Conservation (phyloP, 2,329 filamentous ascomycete species). For the Pyricularia grisea region DNA sequence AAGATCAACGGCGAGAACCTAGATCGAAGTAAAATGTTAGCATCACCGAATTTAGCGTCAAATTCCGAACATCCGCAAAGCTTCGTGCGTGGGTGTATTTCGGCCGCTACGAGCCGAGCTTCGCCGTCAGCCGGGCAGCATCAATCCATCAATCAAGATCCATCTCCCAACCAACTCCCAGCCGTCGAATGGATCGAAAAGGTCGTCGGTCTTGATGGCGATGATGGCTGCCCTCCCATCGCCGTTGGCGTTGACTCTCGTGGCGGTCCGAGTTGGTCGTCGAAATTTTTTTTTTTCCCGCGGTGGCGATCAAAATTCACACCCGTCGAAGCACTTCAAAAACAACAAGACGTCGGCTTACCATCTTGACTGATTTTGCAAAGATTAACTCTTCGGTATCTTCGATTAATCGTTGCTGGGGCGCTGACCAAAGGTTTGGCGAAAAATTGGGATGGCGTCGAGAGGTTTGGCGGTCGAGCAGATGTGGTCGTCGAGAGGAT, state of each 20-base stretch:
- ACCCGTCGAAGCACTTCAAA: not conserved
- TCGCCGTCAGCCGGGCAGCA: constrained; percentile 1
- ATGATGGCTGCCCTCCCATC: not conserved
- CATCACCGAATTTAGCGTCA: constrained; percentile 10
- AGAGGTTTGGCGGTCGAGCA: not conserved
- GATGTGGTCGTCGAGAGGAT: not conserved
- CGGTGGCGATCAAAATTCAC: not conserved
- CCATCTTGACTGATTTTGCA: constrained; percentile 56
- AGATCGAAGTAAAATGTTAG: constrained; percentile 33
- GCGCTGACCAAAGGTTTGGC: constrained; percentile 10
- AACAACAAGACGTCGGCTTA: constrained; percentile 31
- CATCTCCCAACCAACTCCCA: constrained; percentile 2
- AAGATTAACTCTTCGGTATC: constrained; percentile 20
- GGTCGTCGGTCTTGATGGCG: not conserved
- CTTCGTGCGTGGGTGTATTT: constrained; percentile 13
- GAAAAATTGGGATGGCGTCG: not conserved
- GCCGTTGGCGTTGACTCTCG: not conserved
- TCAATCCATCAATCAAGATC: not conserved
- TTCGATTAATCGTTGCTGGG: constrained; percentile 33
- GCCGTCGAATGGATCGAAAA: constrained; percentile 1
- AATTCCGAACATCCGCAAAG: not conserved
- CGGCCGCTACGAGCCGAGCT: not conserved
- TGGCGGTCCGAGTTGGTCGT: not conserved
- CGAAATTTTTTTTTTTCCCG: not conserved
- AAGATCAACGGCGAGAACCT: constrained; percentile 99